phyloP scores from a whole-genome alignment of 2,329 filamentous ascomycete genomes.

The Xylariomycetidae sp. region DNA sequence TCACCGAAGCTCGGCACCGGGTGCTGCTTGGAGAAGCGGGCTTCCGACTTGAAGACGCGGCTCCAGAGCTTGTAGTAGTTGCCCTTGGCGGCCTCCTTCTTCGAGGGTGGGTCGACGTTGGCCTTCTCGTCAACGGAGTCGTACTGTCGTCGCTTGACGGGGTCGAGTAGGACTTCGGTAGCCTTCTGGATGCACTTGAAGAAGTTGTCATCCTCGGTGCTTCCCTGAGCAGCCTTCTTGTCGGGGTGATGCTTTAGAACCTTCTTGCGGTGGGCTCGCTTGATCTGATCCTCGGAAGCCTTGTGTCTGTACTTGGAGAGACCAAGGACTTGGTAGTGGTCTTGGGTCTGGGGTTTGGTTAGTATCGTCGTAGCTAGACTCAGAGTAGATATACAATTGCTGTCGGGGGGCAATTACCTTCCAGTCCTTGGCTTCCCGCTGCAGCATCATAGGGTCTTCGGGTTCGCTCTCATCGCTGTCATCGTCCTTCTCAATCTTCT shows the following conservation, averaged over 20 bases:
- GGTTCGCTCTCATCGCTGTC: constrained; percentile 87
- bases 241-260: constrained; percentile 98
- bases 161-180: constrained; percentile 88
- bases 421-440: constrained; percentile 97
- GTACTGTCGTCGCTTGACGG: constrained; percentile 87
- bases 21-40: constrained; percentile 84
- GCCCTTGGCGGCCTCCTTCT: constrained; percentile 81
- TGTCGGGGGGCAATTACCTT: constrained; percentile 57
- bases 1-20: constrained; percentile 85
- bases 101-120: constrained; percentile 84
- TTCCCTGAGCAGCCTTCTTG: constrained; percentile 91
- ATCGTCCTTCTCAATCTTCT: constrained; percentile 91
- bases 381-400: too few species aligned
- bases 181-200: constrained; percentile 99
- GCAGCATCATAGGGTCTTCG: constrained; percentile 88
- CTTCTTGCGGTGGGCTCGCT: constrained; percentile 98
- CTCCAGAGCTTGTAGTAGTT: constrained; percentile 96
- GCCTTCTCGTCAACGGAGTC: constrained; percentile 95
- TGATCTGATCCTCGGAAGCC: constrained; percentile 97
- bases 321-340: constrained; percentile 96
- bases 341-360: constrained; percentile 62
- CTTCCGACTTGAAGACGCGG: constrained; percentile 85
- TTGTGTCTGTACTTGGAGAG: constrained; percentile 87
- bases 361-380: too few species aligned
- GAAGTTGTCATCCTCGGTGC: constrained; percentile 90